Evolutionary conservation across 2,329 filamentous ascomycete genomes (phyloP).

Genomic region (Lecanicillium sp.): DNA sequence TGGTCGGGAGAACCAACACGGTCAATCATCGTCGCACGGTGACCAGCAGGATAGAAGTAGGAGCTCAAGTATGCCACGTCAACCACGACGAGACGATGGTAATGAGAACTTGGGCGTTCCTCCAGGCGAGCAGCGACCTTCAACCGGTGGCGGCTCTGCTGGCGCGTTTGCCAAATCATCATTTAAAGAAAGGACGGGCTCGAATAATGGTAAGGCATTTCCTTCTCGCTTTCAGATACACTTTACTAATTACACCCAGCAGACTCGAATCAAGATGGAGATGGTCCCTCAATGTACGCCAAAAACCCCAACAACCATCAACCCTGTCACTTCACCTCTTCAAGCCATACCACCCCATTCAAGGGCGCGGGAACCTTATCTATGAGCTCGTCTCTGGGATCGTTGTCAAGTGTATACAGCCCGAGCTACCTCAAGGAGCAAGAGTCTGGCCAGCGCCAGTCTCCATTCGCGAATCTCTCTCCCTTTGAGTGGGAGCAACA

Average conservation of each 20-base stretch:
- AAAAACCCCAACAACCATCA: conserved; percentile 2
- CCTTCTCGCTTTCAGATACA: neutral
- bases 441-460: conserved; percentile 24
- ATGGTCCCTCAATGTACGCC: conserved; percentile 5
- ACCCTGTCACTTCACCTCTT: neutral
- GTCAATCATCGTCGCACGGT: conserved; percentile 16
- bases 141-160: neutral
- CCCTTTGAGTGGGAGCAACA: conserved; percentile 33
- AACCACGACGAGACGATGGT: neutral
- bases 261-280: conserved; percentile 1
- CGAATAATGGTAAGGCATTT: no score
- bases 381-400: conserved; percentile 4
- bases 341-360: neutral
- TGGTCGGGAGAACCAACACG: conserved; percentile 28
- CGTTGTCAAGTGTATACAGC: conserved; percentile 9
- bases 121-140: conserved; percentile 5
- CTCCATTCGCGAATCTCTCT: conserved; percentile 17
- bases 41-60: conserved; percentile 16
- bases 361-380: neutral
- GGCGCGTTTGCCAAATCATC: conserved; percentile 6
- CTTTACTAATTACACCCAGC: neutral
- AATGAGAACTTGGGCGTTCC: conserved; percentile 1
- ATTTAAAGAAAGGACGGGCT: conserved; percentile 2
- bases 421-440: conserved; percentile 3
- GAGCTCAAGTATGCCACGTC: conserved; percentile 21